Evolutionary conservation across 345 rosid genomes (phyloP).

Genomic region (Eucalyptus sp.): DNA sequence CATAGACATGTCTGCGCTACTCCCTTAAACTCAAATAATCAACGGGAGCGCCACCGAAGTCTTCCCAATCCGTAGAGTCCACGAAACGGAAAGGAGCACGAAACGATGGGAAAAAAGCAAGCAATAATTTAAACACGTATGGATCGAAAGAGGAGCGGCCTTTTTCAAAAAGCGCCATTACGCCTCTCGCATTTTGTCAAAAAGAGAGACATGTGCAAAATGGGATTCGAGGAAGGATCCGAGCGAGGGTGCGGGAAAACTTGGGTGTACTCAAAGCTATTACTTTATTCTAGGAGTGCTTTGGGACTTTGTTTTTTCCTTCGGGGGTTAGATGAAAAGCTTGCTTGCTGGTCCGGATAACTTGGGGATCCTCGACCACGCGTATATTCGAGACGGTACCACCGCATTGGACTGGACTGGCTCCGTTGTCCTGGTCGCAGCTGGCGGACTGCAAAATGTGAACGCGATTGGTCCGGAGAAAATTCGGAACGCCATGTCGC

Average conservation of each 20-base stretch:
- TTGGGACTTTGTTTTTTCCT: background rate
- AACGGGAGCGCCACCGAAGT: background rate
- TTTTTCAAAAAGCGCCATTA: background rate
- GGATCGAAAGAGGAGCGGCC: background rate
- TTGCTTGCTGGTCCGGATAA: background rate
- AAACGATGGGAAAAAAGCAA: background rate
- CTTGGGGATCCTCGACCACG: background rate
- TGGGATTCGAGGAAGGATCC: background rate
- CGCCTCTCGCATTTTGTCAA: background rate
- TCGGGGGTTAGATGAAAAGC: background rate
- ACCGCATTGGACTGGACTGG: background rate
- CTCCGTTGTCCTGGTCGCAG: background rate
- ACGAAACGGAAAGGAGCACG: background rate
- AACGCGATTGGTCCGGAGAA: background rate
- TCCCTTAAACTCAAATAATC: background rate
- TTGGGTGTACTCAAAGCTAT: background rate
- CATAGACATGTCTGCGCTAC: background rate
- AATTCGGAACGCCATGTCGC: background rate
- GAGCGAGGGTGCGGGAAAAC: background rate
- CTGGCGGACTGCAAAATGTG: background rate
- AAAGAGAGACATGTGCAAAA: background rate
- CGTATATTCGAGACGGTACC: background rate
- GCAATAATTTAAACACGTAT: background rate
- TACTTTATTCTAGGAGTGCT: background rate
- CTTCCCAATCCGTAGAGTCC: background rate